A percentile compares a stretch with the other conserved stretches of the same genome.
Evolutionary conservation across 1,284 basidiomycete genomes (phyloP).

Genomic region (Microbotryomycetes sp.): DNA sequence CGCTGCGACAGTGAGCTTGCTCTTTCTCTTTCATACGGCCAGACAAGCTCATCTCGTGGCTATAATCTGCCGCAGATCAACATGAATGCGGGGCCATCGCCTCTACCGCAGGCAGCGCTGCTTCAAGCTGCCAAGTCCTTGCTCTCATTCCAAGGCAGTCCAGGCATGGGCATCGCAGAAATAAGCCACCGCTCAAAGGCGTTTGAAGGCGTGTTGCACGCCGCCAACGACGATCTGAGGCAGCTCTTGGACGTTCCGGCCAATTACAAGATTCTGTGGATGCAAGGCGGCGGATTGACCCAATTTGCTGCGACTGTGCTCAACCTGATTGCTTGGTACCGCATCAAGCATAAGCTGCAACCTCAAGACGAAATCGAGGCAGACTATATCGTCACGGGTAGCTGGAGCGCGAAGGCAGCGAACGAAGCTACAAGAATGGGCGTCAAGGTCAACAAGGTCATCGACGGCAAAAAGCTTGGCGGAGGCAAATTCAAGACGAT

Average conservation of each 20-base stretch:
- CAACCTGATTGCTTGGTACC: slow-evolving; percentile 74
- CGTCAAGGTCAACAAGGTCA: slow-evolving; percentile 58
- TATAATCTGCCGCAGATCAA: slow-evolving; percentile 61
- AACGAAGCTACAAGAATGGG: slow-evolving; percentile 65
- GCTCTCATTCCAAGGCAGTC: slow-evolving; percentile 72
- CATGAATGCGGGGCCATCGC: slow-evolving; percentile 86
- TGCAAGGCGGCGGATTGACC: slow-evolving; percentile 81
- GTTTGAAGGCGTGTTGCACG: slow-evolving; percentile 63
- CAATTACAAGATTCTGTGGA: slow-evolving; percentile 79
- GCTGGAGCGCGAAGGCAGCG: slow-evolving; percentile 79
- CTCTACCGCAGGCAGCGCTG: slow-evolving; percentile 72
- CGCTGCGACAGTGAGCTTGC: background rate
- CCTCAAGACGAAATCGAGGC: slow-evolving; percentile 48
- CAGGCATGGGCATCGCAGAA: slow-evolving; percentile 85
- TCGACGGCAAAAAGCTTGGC: slow-evolving; percentile 46
- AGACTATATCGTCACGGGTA: slow-evolving; percentile 85
- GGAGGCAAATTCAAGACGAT: slow-evolving; percentile 26
- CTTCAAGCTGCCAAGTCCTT: slow-evolving; percentile 66
- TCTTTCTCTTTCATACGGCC: background rate
- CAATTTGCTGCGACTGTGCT: slow-evolving; percentile 85
- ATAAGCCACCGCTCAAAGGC: slow-evolving; percentile 87
- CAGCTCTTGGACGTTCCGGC: slow-evolving; percentile 68
- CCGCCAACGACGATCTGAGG: slow-evolving; percentile 55
- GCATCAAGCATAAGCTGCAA: slow-evolving; percentile 48
- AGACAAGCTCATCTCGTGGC: background rate